Evolutionary conservation across 768 basidiomycete genomes (phyloP).

Genomic region (Hygrophoropsis aurantiaca): DNA sequence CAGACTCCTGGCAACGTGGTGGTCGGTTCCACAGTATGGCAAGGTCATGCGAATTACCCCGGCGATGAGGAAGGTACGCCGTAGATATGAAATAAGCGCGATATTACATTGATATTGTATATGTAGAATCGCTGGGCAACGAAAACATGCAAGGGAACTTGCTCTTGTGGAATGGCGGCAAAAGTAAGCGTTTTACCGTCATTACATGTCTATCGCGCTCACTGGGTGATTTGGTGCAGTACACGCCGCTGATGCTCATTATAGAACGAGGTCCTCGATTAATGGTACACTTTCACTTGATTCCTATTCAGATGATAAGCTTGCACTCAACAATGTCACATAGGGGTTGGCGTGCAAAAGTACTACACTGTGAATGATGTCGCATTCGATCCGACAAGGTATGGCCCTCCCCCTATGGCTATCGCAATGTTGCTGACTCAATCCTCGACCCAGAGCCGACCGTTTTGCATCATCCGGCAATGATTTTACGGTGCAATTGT

Average conservation of each 20-base stretch:
- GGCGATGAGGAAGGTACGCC: conserved; percentile 28
- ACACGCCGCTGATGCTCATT: no score
- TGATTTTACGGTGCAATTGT: conserved; percentile 42
- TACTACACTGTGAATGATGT: conserved; percentile 58
- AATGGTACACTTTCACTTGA: no score
- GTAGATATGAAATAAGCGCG: no score
- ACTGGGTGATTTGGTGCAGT: no score
- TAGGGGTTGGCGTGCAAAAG: conserved; percentile 29
- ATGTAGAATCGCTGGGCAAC: no score
- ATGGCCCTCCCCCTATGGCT: conserved; percentile 12
- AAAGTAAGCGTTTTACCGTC: no score
- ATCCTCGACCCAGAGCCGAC: conserved; percentile 28
- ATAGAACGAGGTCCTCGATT: conserved; percentile 15
- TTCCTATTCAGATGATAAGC: no score
- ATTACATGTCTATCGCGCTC: conserved; percentile 2
- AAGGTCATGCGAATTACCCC: conserved; percentile 40
- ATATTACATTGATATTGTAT: no score
- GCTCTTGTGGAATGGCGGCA: no score
- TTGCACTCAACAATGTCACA: no score
- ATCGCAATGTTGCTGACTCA: conserved; percentile 7
- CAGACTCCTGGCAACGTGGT: conserved; percentile 44
- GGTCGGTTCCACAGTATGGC: conserved; percentile 46
- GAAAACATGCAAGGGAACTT: no score
- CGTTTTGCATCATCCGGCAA: conserved; percentile 48
- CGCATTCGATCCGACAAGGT: conserved; percentile 53